Evolutionary conservation across 169 alveolate species (phyloP).

Genomic region (Eimeria sp.): DNA sequence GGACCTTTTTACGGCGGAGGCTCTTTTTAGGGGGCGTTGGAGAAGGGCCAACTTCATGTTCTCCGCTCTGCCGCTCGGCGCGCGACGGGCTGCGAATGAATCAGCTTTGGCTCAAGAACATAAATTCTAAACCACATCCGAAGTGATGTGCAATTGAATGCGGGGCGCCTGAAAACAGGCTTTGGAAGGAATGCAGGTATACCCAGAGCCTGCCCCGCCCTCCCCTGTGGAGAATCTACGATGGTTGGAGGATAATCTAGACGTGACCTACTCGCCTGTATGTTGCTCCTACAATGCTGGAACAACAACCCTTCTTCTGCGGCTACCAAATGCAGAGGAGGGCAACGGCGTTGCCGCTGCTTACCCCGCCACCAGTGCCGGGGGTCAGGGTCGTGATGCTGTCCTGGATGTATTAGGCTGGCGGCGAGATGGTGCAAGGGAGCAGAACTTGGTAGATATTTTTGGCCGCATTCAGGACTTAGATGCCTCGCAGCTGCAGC

Average conservation of each 20-base stretch:
- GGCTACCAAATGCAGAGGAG: constrained; percentile 56
- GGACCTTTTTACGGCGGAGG: constrained; percentile 63
- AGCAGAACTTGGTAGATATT: constrained; percentile 63
- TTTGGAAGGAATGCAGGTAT: constrained; percentile 73
- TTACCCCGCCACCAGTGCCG: not conserved
- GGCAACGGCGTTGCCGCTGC: not conserved
- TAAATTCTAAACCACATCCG: constrained; percentile 26
- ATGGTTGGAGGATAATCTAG: constrained; percentile 75
- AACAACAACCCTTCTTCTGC: constrained; percentile 59
- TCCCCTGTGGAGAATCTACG: constrained; percentile 81
- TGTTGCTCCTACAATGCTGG: constrained; percentile 80
- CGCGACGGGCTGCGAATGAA: constrained; percentile 63
- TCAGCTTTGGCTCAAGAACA: constrained; percentile 64
- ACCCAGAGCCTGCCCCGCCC: constrained; percentile 79
- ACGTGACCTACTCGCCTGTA: constrained; percentile 78
- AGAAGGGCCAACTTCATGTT: constrained; percentile 15
- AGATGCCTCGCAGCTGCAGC: constrained; percentile 67
- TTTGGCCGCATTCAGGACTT: constrained; percentile 66
- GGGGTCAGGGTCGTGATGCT: constrained; percentile 31
- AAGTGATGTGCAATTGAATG: constrained; percentile 66
- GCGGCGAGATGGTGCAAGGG: constrained; percentile 53
- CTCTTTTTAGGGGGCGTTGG: constrained; percentile 46
- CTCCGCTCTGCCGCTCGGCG: constrained; percentile 44
- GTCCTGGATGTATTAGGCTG: constrained; percentile 1
- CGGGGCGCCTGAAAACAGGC: constrained; percentile 68